Base-by-base conservation (phyloP, 805 yeast genomes). In the Zygoascus bituminiphila region DNA sequence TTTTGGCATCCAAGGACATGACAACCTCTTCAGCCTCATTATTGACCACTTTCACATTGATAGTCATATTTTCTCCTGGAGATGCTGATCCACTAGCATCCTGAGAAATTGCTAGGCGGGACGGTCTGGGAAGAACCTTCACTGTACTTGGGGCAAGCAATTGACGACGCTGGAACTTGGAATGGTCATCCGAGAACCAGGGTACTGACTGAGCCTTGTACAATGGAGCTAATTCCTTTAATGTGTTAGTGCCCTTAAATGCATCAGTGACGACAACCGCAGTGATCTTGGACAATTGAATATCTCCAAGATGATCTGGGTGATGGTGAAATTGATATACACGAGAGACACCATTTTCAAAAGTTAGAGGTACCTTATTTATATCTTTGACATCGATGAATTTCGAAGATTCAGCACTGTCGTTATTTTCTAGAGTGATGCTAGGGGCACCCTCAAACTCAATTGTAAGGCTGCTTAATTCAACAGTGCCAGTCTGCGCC, bases 51-150 rank as follows among this genome's bases (percentile, higher is more conserved):
- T 36, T 41, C 14, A 62, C 41, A 1, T 19, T 5, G 31, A 53
- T 42, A 7, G 33, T n/a, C 6, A 62, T 44, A 15, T 39, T 37
- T 42, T 65, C 69, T 2, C 61, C 65, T 4, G 57, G 51, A 5
- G 59, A 55, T 1, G 55, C 63, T 1, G 52, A 45, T 1, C 49
- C 17, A 5, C 57, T 54, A 5, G 57, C 50, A 8, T 47, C 47
- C 20, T 54, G 51, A 2, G 35, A 23, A 21, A 58, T 37, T 19
- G 51, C 51, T 6, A 64, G 36, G 39, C 52, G 45, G n/a, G 67
- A 61, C 0, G 69, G 69, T 14, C 69, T 56, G 6, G 67, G 64
- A 4, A 42, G 29, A 9, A 46, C 44, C 24, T 35, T 36, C 2
- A 44, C 51, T 20, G 17, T 37, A 4, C 24, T n/a, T 4, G 53